Base-by-base conservation (phyloP, 495 filamentous ascomycete genomes). In the Niebla homalea region DNA sequence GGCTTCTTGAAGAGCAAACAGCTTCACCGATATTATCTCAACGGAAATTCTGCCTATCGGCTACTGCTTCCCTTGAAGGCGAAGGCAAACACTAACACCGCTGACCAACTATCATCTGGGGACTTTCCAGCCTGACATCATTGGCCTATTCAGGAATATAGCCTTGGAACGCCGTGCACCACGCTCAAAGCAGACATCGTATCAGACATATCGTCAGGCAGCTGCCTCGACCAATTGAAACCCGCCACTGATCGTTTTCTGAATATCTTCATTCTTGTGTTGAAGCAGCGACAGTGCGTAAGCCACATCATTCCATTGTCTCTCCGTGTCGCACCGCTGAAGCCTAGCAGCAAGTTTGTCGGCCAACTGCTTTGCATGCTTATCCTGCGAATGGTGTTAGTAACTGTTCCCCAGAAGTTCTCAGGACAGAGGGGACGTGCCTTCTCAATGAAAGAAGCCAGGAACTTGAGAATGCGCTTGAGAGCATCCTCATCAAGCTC, bases 261-360 rank as follows among this genome's bases (percentile, higher is more conserved):
- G 73, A 47, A 99, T 97, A 15, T 97, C 92, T 65, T 99, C 93
- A 55, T 96, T 96, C 73, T 96, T 99, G 60, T 97, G 93, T 57
- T 87, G 90, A 41, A 97, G 67, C 50, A 96, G 63, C 21, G 85
- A 85, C 20, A 99, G 63, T 3, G 88, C 86, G 70, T 87, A 99
- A 10, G 90, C 84, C 35, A 95, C 88, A 67, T 99, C 93, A 58
- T 84, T 92, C 93, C 93, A 99, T 59, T 96, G 90, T 43, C 87
- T 75, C 66, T 99, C 89, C 12, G 73, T 90, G 60, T 96, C 89
- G 55, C 89, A 96, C 37, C 90, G 74, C 2, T 80, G 70, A 16
- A 99, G 74, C 48, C 93, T 74, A 18, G 89, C 89, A 1, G 93
- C 90, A 8, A 99, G 72, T 63, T 99, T 99, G 46, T 89, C 82